Base-by-base conservation (phyloP, 2,329 filamentous ascomycete genomes). In the Pseudocercospora musae region DNA sequence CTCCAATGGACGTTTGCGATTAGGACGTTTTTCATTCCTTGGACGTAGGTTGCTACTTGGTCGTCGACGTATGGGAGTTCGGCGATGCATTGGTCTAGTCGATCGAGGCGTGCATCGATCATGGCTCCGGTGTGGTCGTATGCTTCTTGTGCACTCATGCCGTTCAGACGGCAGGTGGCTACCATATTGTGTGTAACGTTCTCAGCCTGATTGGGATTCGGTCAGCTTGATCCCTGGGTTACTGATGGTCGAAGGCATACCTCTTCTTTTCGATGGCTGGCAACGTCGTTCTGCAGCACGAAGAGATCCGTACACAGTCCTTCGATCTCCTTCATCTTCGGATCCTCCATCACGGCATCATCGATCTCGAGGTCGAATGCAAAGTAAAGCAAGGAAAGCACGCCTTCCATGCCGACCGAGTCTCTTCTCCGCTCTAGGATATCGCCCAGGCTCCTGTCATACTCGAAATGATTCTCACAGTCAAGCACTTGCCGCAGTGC, bases 161-260 rank as follows among this genome's bases (percentile, higher is more conserved):
- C 58, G 29, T 60, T 54, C 1, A 56, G 42, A n/a, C 58, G 50
- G 23, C 58, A 60, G 40, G 44, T 48, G 27, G 58, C 58, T 11
- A 60, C 54, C 31, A 60, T 31, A 33, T 60, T 60, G 52, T 60
- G 58, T 10, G 52, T 55, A 18, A 60, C 37, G n/a, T 57, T 46
- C 40, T 48, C 40, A 27, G 23, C 40, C 55, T 57, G 23, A 46
- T 46, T 13, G 11, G 21, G 1, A 3, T n/a, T 15, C 4, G 6
- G 48, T 52, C 13, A 50, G 48, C 11, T 11, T 23, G 0, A 4
- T 1, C 6, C 48, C 23, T 10, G 15, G 4, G 2, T 23, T 15
- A 23, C 9, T 21, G 25, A 52, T 10, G 23, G 6, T 25, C 3
- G 23, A 18, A 25, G 25, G 7, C 54, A 27, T 37, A 57, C 37